phyloP scores from a whole-genome alignment of 371 early-diverging fungal genomes.

The Apophysomyces sp. region DNA sequence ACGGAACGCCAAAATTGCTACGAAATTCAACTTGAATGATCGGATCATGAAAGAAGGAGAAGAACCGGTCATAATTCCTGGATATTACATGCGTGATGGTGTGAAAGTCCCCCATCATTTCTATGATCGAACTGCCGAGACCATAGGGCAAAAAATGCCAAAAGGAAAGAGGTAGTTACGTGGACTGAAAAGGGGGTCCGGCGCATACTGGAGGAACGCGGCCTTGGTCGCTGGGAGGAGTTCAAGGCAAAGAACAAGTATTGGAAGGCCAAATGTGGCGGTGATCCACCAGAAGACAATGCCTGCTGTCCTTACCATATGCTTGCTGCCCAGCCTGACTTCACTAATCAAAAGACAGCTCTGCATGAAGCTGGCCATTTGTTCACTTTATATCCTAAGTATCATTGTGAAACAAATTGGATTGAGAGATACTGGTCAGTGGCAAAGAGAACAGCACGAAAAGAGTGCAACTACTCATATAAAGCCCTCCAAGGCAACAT shows the following conservation, averaged over 20 bases:
- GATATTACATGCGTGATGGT: too few relatives aligned
- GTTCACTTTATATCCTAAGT: conserved; percentile 16
- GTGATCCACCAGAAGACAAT: too few relatives aligned
- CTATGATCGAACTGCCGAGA: background rate
- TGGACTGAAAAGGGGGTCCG: background rate
- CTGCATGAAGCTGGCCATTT: too few relatives aligned
- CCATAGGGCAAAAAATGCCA: background rate
- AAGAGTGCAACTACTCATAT: conserved; percentile 2
- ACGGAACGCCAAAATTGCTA: too few relatives aligned
- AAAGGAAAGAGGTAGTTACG: background rate
- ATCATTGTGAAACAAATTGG: conserved; percentile 15
- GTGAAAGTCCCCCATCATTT: too few relatives aligned
- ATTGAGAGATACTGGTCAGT: conserved; percentile 9
- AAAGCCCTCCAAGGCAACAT: background rate
- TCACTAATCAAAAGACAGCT: too few relatives aligned
- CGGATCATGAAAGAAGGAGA: too few relatives aligned
- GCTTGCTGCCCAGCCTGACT: background rate
- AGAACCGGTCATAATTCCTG: too few relatives aligned
- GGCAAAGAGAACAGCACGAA: conserved; percentile 1
- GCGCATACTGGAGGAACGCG: background rate
- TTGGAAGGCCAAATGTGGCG: background rate
- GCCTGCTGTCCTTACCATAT: too few relatives aligned
- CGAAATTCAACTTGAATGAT: too few relatives aligned
- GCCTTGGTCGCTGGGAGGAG: background rate
- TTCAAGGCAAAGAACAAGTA: background rate